phyloP scores from a whole-genome alignment of 306 rosid species.

The Corylus avellana region DNA sequence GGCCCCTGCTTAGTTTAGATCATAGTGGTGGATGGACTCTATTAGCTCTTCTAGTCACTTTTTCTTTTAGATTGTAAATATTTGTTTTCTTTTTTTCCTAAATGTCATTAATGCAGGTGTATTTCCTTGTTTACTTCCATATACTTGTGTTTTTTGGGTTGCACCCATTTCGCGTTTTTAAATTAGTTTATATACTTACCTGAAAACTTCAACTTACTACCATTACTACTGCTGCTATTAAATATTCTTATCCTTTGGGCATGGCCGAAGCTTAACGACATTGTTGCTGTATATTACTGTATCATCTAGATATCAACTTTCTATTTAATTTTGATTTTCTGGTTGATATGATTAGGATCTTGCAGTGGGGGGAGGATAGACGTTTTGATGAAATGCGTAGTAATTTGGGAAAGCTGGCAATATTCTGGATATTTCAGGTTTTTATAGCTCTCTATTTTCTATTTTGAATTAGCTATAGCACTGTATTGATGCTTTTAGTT shows the following conservation, averaged over 20 bases:
- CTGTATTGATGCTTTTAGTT: neutral
- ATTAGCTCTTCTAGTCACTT: neutral
- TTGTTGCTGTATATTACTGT: neutral
- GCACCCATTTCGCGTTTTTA: neutral
- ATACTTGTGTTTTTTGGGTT: neutral
- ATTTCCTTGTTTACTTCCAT: neutral
- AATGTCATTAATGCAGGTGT: neutral
- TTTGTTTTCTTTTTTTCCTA: neutral
- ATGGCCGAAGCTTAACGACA: neutral
- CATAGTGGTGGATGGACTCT: neutral
- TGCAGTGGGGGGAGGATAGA: constrained; percentile 92
- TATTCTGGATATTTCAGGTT: constrained; percentile 97
- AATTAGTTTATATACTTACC: neutral
- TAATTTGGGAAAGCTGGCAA: constrained; percentile 72
- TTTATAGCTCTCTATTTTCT: constrained; percentile 14
- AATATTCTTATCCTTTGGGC: neutral
- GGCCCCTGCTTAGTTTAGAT: neutral
- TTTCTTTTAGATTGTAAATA: neutral
- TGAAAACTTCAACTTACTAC: neutral
- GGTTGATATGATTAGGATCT: constrained; percentile 55
- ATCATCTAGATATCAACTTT: neutral
- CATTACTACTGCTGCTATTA: neutral
- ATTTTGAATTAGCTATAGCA: constrained; percentile 4
- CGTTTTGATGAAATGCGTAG: constrained; percentile 91
- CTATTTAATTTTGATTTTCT: constrained; percentile 24